Conservation (phyloP, 257 asterid genomes). For the Nicotiana benthamiana region DNA sequence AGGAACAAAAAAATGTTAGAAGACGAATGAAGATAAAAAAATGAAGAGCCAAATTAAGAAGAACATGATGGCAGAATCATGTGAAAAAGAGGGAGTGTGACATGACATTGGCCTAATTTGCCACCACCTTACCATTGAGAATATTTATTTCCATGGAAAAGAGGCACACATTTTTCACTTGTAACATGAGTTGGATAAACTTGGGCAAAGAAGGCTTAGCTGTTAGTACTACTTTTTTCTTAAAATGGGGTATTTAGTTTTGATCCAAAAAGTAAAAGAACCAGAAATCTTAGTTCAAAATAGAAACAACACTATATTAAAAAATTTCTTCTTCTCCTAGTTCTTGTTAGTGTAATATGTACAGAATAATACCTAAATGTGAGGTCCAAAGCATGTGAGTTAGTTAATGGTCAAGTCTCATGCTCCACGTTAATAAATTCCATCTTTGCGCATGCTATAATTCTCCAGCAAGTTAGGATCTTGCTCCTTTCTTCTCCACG, state of each 20-base stretch:
- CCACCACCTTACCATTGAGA: constrained; percentile 16
- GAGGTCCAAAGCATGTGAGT: constrained; percentile 42
- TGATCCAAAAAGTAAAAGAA: constrained; percentile 2
- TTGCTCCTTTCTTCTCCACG: neutral
- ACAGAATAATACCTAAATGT: constrained; percentile 12
- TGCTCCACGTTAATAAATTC: constrained; percentile 17
- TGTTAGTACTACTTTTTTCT: neutral
- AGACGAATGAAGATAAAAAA: constrained; percentile 6
- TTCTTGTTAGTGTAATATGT: neutral
- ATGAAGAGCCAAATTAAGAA: constrained; percentile 23
- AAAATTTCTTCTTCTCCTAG: neutral
- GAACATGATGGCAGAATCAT: constrained; percentile 36
- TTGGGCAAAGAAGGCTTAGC: neutral
- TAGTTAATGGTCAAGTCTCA: constrained; percentile 55
- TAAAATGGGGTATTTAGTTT: neutral
- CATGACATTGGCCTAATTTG: constrained; percentile 46
- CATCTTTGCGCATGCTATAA: constrained; percentile 23
- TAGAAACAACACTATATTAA: constrained; percentile 6
- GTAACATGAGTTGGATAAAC: constrained; percentile 17
- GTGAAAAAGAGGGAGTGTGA: constrained; percentile 28
- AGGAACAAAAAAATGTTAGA: no score
- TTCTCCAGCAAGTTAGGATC: constrained; percentile 2
- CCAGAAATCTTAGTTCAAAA: neutral
- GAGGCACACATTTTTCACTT: constrained; percentile 22
- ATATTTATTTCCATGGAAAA: constrained; percentile 8